Percentiles rank a stretch among this genome's conserved stretches.
phyloP scores from a whole-genome alignment of 345 rosid species.

The Eucalyptus marginata region DNA sequence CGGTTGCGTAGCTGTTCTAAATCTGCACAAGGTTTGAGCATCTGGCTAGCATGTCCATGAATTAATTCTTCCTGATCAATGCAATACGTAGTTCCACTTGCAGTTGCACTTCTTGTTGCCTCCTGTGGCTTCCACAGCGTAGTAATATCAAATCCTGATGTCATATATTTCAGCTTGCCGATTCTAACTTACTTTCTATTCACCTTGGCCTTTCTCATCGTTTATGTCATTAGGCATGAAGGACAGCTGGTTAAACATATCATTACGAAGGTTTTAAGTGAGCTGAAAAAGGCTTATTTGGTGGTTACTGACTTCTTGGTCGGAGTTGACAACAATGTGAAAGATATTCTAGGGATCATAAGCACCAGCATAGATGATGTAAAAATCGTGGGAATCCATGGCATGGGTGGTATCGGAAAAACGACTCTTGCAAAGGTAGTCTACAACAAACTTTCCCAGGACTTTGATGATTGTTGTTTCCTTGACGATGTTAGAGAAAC shows the following conservation, averaged over 20 bases:
- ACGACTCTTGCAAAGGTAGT: background rate
- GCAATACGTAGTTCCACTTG: background rate
- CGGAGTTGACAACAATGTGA: background rate
- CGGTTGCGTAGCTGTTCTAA: background rate
- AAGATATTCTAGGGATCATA: background rate
- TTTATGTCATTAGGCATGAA: background rate
- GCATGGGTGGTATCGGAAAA: background rate
- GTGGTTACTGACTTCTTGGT: background rate
- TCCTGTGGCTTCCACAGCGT: background rate
- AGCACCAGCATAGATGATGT: background rate
- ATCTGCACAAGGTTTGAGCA: background rate
- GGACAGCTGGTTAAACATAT: background rate
- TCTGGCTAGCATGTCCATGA: background rate
- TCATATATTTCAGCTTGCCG: background rate
- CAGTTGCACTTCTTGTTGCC: background rate
- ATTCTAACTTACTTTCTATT: background rate
- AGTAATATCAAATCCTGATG: background rate
- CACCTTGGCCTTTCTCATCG: background rate
- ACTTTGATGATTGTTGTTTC: background rate
- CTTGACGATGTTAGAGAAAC: background rate
- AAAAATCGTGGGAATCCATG: background rate
- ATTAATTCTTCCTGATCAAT: no score
- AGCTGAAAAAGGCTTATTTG: background rate
- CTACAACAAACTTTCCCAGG: background rate
- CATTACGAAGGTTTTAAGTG: background rate